Conservation (phyloP, 306 rosid species). For the Vigna mungo region DNA sequence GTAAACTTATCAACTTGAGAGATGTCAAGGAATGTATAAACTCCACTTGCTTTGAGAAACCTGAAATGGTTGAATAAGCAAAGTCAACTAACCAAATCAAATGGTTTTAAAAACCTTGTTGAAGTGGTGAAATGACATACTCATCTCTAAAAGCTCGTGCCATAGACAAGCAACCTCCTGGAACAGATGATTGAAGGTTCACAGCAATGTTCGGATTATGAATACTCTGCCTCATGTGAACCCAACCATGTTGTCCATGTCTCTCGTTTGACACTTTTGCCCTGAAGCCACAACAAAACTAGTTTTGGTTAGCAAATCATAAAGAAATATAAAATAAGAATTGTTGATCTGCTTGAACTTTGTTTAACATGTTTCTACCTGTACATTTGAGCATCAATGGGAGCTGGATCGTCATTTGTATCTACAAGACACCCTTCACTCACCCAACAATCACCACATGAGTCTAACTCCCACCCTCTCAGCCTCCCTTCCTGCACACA, state of each 20-base stretch:
- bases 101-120: constrained; percentile 7
- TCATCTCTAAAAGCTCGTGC: constrained; percentile 67
- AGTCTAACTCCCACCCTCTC: constrained; percentile 89
- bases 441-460: constrained; percentile 97
- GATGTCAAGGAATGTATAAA: constrained; percentile 65
- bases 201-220: constrained; percentile 92
- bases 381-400: constrained; percentile 88
- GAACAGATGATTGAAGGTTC: constrained; percentile 73
- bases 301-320: neutral
- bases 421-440: constrained; percentile 90
- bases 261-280: constrained; percentile 68
- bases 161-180: constrained; percentile 77
- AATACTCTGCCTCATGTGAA: constrained; percentile 84
- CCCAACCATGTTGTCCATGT: constrained; percentile 79
- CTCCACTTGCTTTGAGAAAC: constrained; percentile 65
- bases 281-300: constrained; percentile 50
- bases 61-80: constrained; percentile 48
- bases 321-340: neutral
- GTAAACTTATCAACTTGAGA: constrained; percentile 58
- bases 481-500: constrained; percentile 69
- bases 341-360: constrained; percentile 1
- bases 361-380: constrained; percentile 52
- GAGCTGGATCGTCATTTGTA: constrained; percentile 65
- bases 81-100: constrained; percentile 31
- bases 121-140: constrained; percentile 51